phyloP scores from a whole-genome alignment of 345 rosid genomes.

The Citrus trifoliata region DNA sequence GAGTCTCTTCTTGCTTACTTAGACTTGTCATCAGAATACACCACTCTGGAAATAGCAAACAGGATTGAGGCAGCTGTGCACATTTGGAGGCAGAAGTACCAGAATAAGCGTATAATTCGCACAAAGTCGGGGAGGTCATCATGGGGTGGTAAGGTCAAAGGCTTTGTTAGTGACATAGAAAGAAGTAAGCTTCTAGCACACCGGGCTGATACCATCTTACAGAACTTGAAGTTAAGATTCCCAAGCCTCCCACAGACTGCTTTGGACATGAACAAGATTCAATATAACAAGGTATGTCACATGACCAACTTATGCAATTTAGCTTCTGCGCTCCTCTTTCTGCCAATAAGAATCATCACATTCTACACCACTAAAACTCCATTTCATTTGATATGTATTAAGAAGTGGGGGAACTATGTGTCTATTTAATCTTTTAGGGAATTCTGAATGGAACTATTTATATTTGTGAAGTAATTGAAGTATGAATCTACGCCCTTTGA shows the following conservation, averaged over 20 bases:
- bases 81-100: slow-evolving; percentile 40
- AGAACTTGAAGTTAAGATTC: slow-evolving; percentile 15
- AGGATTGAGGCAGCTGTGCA: slow-evolving; percentile 41
- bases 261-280: slow-evolving; percentile 30
- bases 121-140: slow-evolving; percentile 11
- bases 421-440: not conserved
- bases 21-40: slow-evolving; percentile 36
- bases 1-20: slow-evolving; percentile 34
- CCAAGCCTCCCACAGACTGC: slow-evolving; percentile 23
- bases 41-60: slow-evolving; percentile 42
- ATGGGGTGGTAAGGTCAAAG: slow-evolving; percentile 36
- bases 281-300: slow-evolving; percentile 34
- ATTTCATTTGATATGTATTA: not conserved
- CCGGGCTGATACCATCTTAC: slow-evolving; percentile 21
- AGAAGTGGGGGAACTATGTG: not conserved
- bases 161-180: slow-evolving; percentile 14
- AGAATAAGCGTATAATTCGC: slow-evolving; percentile 8
- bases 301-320: not conserved
- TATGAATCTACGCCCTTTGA: not conserved
- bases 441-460: not conserved
- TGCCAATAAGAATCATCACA: not conserved
- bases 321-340: not conserved
- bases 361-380: not conserved
- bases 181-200: slow-evolving; percentile 18
- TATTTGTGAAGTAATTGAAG: not conserved